phyloP scores from a whole-genome alignment of 2,329 filamentous ascomycete species.

The Grosmannia penicillata region DNA sequence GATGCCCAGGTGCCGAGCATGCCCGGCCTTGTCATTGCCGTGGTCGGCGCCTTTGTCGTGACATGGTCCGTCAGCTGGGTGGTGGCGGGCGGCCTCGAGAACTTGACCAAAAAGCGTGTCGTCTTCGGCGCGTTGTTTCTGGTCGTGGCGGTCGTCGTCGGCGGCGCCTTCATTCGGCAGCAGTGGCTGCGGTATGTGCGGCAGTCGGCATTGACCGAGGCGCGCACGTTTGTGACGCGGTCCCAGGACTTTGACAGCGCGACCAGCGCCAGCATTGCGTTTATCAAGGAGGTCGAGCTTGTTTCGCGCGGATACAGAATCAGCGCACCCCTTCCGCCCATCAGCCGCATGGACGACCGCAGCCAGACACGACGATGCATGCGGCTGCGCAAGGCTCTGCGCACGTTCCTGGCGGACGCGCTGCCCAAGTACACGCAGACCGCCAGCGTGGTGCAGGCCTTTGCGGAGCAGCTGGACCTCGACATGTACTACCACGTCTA shows the following conservation, averaged over 20 bases:
- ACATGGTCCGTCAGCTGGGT: slow-evolving; percentile 63
- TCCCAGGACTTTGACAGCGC: slow-evolving; percentile 72
- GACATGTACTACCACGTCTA: slow-evolving; percentile 90
- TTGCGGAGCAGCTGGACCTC: slow-evolving; percentile 67
- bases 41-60: slow-evolving; percentile 52
- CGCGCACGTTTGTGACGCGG: slow-evolving; percentile 53
- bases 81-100: slow-evolving; percentile 32
- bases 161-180: slow-evolving; percentile 59
- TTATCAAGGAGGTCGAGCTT: slow-evolving; percentile 91
- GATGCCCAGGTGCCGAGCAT: slow-evolving; percentile 15
- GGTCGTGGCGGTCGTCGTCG: slow-evolving; percentile 39
- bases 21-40: slow-evolving; percentile 33
- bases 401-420: slow-evolving; percentile 51
- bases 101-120: slow-evolving; percentile 41
- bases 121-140: slow-evolving; percentile 28
- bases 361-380: slow-evolving; percentile 66
- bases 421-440: slow-evolving; percentile 60
- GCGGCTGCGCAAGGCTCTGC: slow-evolving; percentile 63
- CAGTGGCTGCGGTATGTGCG: slow-evolving; percentile 72
- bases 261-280: slow-evolving; percentile 57
- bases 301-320: slow-evolving; percentile 82
- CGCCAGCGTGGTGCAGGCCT: slow-evolving; percentile 50
- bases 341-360: slow-evolving; percentile 77
- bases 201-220: slow-evolving; percentile 56
- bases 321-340: slow-evolving; percentile 82